Percentiles rank a stretch among this genome's conserved stretches.
Conservation (phyloP, 768 basidiomycete genomes). For the Agrocybe pediades region DNA sequence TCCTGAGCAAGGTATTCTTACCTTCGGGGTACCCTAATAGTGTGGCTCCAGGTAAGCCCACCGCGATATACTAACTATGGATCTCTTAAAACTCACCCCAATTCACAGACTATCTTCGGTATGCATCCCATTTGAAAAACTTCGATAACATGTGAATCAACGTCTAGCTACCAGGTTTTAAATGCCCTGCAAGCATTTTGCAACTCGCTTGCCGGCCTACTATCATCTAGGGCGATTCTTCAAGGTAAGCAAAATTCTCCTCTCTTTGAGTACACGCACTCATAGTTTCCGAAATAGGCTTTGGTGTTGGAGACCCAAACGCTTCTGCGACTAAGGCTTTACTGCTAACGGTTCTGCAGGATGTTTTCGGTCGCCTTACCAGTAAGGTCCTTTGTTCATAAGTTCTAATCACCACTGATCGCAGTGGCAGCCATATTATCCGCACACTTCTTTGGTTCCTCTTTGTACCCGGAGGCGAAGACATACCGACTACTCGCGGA, state of each 20-base stretch:
- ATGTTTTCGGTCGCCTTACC: conserved; percentile 61
- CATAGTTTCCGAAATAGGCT: conserved; percentile 37
- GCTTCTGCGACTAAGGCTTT: conserved; percentile 69
- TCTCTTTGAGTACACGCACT: neutral
- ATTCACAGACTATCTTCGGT: conserved; percentile 56
- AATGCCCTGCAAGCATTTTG: conserved; percentile 73
- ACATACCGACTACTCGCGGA: conserved; percentile 69
- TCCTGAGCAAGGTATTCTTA: conserved; percentile 53
- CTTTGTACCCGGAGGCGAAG: conserved; percentile 70
- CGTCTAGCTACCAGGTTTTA: conserved; percentile 61
- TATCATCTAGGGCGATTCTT: conserved; percentile 67
- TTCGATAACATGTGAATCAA: conserved; percentile 10
- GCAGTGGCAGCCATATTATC: conserved; percentile 53
- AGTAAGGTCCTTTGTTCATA: conserved; percentile 40
- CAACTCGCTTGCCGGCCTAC: conserved; percentile 61
- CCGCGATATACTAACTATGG: neutral
- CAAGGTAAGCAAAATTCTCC: conserved; percentile 45
- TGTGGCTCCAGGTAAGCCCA: conserved; percentile 55
- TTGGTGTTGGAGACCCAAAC: conserved; percentile 70
- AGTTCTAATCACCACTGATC: neutral
- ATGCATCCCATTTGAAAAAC: conserved; percentile 14
- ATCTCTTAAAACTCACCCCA: neutral
- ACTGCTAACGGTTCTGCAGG: conserved; percentile 65
- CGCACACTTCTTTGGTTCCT: conserved; percentile 64
- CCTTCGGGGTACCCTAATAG: conserved; percentile 63